Evolutionary conservation across 176 grass and related monocot species (phyloP).

Genomic region (Guadua angustifolia): DNA sequence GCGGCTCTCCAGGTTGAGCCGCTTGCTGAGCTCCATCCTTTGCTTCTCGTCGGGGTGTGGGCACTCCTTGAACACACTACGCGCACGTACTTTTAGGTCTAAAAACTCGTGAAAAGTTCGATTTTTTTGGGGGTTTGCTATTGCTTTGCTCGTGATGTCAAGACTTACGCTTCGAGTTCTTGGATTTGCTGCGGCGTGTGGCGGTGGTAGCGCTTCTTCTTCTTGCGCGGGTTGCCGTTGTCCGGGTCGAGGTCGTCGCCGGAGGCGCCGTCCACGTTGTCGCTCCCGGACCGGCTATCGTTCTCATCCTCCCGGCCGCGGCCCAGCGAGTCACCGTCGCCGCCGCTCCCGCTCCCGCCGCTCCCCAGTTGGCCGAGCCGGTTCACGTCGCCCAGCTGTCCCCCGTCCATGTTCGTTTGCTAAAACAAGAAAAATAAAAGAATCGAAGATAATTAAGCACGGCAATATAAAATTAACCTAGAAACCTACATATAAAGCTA

Average conservation of each 20-base stretch:
- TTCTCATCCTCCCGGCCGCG: conserved; percentile 84
- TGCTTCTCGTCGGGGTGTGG: conserved; percentile 97
- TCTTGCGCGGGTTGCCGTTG: conserved; percentile 76
- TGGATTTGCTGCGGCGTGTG: conserved; percentile 99
- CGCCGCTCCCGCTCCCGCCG: conserved; percentile 49
- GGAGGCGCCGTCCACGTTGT: conserved; percentile 84
- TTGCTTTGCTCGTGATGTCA: not conserved
- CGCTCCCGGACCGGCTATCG: conserved; percentile 91
- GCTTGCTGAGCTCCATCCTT: conserved; percentile 81
- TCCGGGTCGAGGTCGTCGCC: conserved; percentile 78
- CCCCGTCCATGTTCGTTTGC: conserved; percentile 73
- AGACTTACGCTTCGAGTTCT: conserved; percentile 89
- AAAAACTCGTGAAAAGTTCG: not conserved
- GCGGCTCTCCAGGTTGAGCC: conserved; percentile 80
- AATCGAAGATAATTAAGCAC: not conserved
- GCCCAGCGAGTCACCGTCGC: conserved; percentile 66
- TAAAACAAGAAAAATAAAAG: not conserved
- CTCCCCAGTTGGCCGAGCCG: conserved; percentile 43
- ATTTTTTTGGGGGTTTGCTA: not conserved
- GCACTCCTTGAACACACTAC: conserved; percentile 96
- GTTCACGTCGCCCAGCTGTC: conserved; percentile 45
- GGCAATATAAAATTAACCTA: not conserved
- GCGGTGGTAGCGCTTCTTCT: conserved; percentile 96
- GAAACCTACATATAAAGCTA: not conserved
- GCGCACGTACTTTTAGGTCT: not conserved